phyloP scores from a whole-genome alignment of 164 flowering plant species.

The Santalum album region DNA sequence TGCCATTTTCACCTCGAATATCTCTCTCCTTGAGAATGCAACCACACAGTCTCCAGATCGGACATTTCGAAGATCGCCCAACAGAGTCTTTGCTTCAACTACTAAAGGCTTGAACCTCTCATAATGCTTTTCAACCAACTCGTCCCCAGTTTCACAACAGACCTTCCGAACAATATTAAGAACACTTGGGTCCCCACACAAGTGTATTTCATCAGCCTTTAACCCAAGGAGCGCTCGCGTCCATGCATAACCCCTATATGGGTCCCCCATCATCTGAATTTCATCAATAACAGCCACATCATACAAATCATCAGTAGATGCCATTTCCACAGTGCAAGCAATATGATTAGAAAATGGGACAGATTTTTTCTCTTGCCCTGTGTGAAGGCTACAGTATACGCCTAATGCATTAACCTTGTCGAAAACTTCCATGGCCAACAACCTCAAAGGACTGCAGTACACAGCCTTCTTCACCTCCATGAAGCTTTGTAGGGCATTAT shows the following conservation, averaged over 20 bases:
- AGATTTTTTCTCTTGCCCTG: conserved; percentile 80
- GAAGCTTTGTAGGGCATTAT: conserved; percentile 76
- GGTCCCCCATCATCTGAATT: conserved; percentile 91
- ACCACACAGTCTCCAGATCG: conserved; percentile 89
- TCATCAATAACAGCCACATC: conserved; percentile 95
- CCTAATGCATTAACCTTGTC: conserved; percentile 79
- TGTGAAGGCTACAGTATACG: conserved; percentile 79
- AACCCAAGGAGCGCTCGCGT: conserved; percentile 84
- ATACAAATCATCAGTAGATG: conserved; percentile 61
- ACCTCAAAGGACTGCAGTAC: conserved; percentile 86
- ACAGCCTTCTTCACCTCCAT: conserved; percentile 86
- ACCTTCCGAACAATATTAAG: conserved; percentile 58
- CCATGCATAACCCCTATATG: conserved; percentile 85
- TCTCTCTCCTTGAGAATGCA: conserved; percentile 93
- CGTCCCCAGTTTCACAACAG: conserved; percentile 81
- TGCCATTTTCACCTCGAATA: conserved; percentile 86
- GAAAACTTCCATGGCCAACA: conserved; percentile 94
- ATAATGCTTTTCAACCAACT: conserved; percentile 65
- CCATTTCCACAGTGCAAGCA: conserved; percentile 96
- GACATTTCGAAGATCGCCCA: conserved; percentile 68
- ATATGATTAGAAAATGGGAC: conserved; percentile 77
- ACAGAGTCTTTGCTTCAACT: conserved; percentile 82
- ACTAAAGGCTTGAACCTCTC: conserved; percentile 90
- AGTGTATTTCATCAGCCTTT: conserved; percentile 90
- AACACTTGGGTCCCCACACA: conserved; percentile 97